phyloP scores from a whole-genome alignment of 1,139 yeast species.

The Candida sojae region DNA sequence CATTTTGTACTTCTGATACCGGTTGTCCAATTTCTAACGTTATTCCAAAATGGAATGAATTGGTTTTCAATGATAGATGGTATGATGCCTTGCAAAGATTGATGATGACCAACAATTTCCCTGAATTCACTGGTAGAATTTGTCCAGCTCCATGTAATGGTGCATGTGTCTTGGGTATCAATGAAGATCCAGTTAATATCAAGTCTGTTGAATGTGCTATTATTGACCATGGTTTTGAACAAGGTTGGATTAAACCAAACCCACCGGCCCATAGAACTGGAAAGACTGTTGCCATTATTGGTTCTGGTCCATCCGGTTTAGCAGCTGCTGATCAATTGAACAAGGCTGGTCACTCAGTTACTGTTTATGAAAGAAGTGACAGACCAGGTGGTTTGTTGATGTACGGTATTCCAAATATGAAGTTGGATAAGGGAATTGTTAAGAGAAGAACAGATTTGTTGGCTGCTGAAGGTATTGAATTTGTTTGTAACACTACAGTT shows the following conservation, averaged over 20 bases:
- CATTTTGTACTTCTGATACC: slow-evolving; percentile 96
- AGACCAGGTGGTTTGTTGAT: slow-evolving; percentile 95
- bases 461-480: slow-evolving; percentile 87
- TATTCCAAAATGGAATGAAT: slow-evolving; percentile 97
- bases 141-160: slow-evolving; percentile 99
- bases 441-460: slow-evolving; percentile 90
- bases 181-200: slow-evolving; percentile 94
- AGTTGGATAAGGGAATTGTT: slow-evolving; percentile 88
- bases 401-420: slow-evolving; percentile 99
- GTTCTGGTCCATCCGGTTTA: slow-evolving; percentile 97
- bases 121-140: slow-evolving; percentile 96
- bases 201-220: slow-evolving; percentile 95
- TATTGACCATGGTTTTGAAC: slow-evolving; percentile 93
- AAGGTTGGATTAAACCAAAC: slow-evolving; percentile 91
- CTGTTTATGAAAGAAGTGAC: slow-evolving; percentile 91
- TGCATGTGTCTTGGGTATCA: slow-evolving; percentile 94
- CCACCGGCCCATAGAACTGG: slow-evolving; percentile 85
- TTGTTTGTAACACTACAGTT: slow-evolving; percentile 73
- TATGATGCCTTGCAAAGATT: slow-evolving; percentile 89
- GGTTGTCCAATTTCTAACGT: slow-evolving; percentile 98
- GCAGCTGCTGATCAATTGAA: slow-evolving; percentile 97
- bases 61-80: slow-evolving; percentile 95
- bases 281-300: slow-evolving; percentile 80
- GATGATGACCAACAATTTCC: slow-evolving; percentile 96
- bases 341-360: slow-evolving; percentile 91